Evolutionary conservation across 164 flowering plant species (phyloP).

Genomic region (Chimonanthus salicifolius): DNA sequence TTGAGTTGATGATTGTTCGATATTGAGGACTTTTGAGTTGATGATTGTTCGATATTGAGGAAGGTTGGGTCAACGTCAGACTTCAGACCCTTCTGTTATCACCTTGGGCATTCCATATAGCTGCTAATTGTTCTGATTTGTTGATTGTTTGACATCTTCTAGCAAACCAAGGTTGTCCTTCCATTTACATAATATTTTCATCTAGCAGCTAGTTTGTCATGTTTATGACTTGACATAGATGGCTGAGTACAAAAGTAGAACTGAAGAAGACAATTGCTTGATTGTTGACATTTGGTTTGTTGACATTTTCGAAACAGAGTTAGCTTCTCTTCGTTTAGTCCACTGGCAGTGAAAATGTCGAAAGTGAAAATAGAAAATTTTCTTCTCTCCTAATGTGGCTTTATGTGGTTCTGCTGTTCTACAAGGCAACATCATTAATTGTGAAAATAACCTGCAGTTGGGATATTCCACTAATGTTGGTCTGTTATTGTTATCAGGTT

Average conservation of each 20-base stretch:
- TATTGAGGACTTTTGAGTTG: too few relatives aligned
- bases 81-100: background rate
- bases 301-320: too few relatives aligned
- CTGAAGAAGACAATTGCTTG: too few relatives aligned
- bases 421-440: background rate
- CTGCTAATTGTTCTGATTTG: background rate
- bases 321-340: background rate
- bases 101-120: background rate
- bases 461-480: too few relatives aligned
- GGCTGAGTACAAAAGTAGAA: background rate
- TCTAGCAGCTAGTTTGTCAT: background rate
- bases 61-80: background rate
- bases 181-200: background rate
- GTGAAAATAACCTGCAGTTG: background rate
- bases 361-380: too few relatives aligned
- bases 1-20: too few relatives aligned
- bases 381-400: background rate
- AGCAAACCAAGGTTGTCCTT: background rate
- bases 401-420: background rate
- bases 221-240: background rate
- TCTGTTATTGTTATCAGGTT: constrained; percentile 45
- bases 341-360: background rate
- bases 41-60: too few relatives aligned
- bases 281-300: background rate
- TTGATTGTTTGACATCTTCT: background rate